Base-by-base conservation (phyloP, 2,329 filamentous ascomycete genomes). In the Clonostachys rhizophaga region DNA sequence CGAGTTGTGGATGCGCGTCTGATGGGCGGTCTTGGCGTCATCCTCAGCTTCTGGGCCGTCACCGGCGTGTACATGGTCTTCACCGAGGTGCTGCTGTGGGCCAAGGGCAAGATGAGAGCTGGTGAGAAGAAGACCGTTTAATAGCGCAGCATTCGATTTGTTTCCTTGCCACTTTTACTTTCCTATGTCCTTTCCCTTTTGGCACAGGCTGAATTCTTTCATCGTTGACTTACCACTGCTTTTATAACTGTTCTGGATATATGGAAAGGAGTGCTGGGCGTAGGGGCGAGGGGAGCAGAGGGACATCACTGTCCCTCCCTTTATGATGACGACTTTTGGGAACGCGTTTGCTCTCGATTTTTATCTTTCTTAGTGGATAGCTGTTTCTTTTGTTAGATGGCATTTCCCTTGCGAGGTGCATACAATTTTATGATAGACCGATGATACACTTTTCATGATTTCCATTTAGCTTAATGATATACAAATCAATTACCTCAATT, bases 11-110 rank as follows among this genome's bases (percentile, higher is more conserved):
- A 75, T 40, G 71, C 67, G 5, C 68, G 69, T 40, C 53, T 76
- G n/a, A 58, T 67, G 18, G 69, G 70, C 8, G 72, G 72, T 0
- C 53, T 79, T 17, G 66, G 66, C 4, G 55, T 76, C 18, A 77
- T 79, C 43, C 42, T 74, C 18, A 65, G 67, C 2, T 73, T 75
- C 49, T 78, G 75, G 76, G 65, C 64, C 30, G 55, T 74, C 14
- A 74, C 76, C 1, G 69, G 75, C 3, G 56, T 70, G 35, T 79
- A 78, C 47, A 66, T 79, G 48, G 52, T 68, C 34, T 76, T 78
- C 43, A 75, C 70, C 13, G 72, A 78, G 54, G 60, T 64, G 39
- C 60, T 64, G 9, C 60, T 75, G 42, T 69, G 70, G 63, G 55
- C 56, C 6, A 68, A 65, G 48, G 62, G 64, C 12, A 58, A 57